Base-by-base conservation (phyloP, 768 basidiomycete species). In the Tubosaeta sp. region DNA sequence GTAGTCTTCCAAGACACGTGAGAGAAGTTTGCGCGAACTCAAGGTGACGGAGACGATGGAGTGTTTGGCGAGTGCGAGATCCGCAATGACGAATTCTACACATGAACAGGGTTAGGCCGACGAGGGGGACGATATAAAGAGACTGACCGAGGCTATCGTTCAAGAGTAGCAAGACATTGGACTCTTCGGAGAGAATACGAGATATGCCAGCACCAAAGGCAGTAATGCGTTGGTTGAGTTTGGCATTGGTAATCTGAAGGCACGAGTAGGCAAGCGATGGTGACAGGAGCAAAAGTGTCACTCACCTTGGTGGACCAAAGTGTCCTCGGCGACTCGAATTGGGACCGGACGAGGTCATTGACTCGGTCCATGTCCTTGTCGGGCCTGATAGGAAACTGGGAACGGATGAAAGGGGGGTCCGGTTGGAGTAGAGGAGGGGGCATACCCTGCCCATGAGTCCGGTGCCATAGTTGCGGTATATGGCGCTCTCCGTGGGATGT, bases 381-480 rank as follows among this genome's bases (percentile, higher is more conserved):
- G 1, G 90, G 91, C 57, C 81, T 75, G 46, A 82, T 57, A 17
- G 89, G 85, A 60, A 93, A 87, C 91, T 93, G 61, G 22, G 35
- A 42, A 10, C 22, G 7, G 7, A 41, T 59, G 42, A 57, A n/a
- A 38, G 2, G 47, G 14, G n/a, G 26, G 19, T 37, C 17, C 13
- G 37, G 48, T 58, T 48, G 43, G 59, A 51, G 19, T n/a, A 8
- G n/a, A 74, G 80, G 11, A 9, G 10, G 14, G 5, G 31, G 74
- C 81, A 67, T 70, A 85, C 92, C 74, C 86, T 82, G 61, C 82
- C 93, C 82, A 83, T 79, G 52, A 89, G 74, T 13, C 90, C 90
- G 25, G 88, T 91, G 13, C 87, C 82, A 75, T 94, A 97, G 72
- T 90, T 92, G 62, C 95, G 81, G 68, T 95, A 95, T 14, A 94